Percentiles rank a stretch among this genome's conserved stretches.
Conservation (phyloP, 2,329 filamentous ascomycete genomes). For the Dryadomyces quercus-mongolicae region DNA sequence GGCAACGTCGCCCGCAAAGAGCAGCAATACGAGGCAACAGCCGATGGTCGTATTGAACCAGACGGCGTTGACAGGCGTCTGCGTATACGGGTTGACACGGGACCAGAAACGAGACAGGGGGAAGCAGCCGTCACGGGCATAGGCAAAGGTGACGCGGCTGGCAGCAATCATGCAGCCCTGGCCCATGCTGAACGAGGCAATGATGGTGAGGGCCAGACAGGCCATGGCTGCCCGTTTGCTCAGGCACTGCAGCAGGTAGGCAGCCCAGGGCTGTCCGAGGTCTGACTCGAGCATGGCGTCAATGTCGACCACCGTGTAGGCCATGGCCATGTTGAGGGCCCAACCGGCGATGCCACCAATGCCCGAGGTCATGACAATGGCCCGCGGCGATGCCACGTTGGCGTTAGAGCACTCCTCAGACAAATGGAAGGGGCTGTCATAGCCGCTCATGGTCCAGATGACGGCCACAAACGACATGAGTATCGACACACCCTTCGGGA, state of each 20-base stretch:
- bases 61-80: constrained; percentile 59
- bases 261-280: constrained; percentile 58
- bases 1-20: constrained; percentile 50
- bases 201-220: constrained; percentile 52
- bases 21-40: constrained; percentile 46
- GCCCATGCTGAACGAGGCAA: constrained; percentile 60
- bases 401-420: constrained; percentile 66
- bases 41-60: constrained; percentile 53
- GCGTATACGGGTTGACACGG: constrained; percentile 44
- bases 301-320: constrained; percentile 59
- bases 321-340: constrained; percentile 62
- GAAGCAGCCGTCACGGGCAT: constrained; percentile 61
- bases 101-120: constrained; percentile 47
- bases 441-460: constrained; percentile 58
- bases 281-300: constrained; percentile 43
- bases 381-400: constrained; percentile 55
- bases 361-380: constrained; percentile 57
- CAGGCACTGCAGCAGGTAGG: constrained; percentile 55
- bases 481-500: constrained; percentile 53
- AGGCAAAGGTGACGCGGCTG: constrained; percentile 59
- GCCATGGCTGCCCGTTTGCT: constrained; percentile 47
- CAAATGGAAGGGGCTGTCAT: constrained; percentile 60
- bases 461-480: constrained; percentile 62
- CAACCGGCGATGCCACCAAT: constrained; percentile 58
- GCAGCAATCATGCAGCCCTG: constrained; percentile 58